Evolutionary conservation across 2,329 filamentous ascomycete species (phyloP), one percentile per base, ranked within the genome.

Genomic region (Xylariaceae sp.): DNA sequence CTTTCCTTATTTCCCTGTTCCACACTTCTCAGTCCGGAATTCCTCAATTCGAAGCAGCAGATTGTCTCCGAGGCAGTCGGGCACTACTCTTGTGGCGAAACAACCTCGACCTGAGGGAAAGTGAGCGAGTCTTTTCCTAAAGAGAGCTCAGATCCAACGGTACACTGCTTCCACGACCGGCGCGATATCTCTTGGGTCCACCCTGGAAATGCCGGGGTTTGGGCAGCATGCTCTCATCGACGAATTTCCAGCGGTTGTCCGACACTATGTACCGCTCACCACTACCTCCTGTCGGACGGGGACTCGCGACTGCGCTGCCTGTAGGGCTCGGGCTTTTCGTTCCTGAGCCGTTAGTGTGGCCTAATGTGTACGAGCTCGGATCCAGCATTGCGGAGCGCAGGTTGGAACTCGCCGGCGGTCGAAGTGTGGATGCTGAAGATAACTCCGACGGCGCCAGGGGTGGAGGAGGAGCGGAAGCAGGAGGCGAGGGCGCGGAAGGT

Each of bases 101-200:
- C 44, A 59, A 51, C 2, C 15, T 64, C 45, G 59, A 54, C 51
- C 56, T 55, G 4, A 55, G 45, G 17, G 57, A 54, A 45, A 45
- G 45, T 10, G 53, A 60, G 50, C 55, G 57, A 34, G 50, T n/a
- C 44, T 64, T 58, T 34, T 17, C 55, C 69, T 72, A 76, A 51
- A 88, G 80, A 11, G 81, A 78, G 65, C 79, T 84, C 71, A 99
- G 75, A 77, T 97, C 90, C 68, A 97, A 78, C 35, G 94, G 94
- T 66, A 97, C 92, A 78, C 90, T 97, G 76, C 92, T 97, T 37
- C 92, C 93, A 71, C 93, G 84, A 7, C 94, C 94, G 42, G 94
- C 94, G 63, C 93, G 82, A 74, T 97, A 99, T 72, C 85, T 86
- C 72, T 88, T 92, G 17, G 82, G 76, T 2, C 84, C 50, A n/a